Evolutionary conservation across 2,329 filamentous ascomycete species (phyloP).

Genomic region (Elsinoe necatrix): DNA sequence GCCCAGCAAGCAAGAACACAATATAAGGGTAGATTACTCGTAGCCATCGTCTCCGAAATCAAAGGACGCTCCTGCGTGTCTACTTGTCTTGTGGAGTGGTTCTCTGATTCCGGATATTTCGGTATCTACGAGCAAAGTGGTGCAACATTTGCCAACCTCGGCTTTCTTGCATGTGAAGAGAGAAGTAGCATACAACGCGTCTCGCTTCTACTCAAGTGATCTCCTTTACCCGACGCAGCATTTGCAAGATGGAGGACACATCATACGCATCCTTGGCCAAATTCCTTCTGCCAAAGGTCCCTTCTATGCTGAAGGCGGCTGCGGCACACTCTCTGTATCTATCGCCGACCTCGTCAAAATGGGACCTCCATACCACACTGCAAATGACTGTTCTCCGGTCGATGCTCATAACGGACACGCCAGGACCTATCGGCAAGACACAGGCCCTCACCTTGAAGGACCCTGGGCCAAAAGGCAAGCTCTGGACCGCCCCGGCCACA

Average conservation of each 20-base stretch:
- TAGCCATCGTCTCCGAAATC: too few species aligned
- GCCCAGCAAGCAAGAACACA: too few species aligned
- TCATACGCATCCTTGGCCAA: slow-evolving; percentile 22
- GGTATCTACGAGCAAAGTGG: background rate
- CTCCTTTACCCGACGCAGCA: too few species aligned
- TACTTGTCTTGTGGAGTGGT: too few species aligned
- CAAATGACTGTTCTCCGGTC: slow-evolving; percentile 63
- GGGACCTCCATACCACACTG: slow-evolving; percentile 69
- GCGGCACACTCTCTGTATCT: slow-evolving; percentile 57
- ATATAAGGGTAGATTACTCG: too few species aligned
- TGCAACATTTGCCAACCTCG: background rate
- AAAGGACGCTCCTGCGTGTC: too few species aligned
- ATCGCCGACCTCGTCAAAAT: slow-evolving; percentile 64
- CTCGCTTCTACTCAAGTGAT: too few species aligned
- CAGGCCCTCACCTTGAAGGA: slow-evolving; percentile 58
- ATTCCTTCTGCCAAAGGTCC: slow-evolving; percentile 48
- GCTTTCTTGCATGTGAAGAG: background rate
- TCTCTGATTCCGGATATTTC: background rate
- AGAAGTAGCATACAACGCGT: background rate
- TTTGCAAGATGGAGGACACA: slow-evolving; percentile 22
- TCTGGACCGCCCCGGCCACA: slow-evolving; percentile 71
- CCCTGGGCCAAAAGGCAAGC: slow-evolving; percentile 62
- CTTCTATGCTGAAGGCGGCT: slow-evolving; percentile 54
- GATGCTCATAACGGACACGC: slow-evolving; percentile 44
- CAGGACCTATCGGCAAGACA: slow-evolving; percentile 48